A percentile compares a stretch with the other conserved stretches of the same genome.
Conservation (phyloP, 768 basidiomycete species). For the Lactarius quietus region DNA sequence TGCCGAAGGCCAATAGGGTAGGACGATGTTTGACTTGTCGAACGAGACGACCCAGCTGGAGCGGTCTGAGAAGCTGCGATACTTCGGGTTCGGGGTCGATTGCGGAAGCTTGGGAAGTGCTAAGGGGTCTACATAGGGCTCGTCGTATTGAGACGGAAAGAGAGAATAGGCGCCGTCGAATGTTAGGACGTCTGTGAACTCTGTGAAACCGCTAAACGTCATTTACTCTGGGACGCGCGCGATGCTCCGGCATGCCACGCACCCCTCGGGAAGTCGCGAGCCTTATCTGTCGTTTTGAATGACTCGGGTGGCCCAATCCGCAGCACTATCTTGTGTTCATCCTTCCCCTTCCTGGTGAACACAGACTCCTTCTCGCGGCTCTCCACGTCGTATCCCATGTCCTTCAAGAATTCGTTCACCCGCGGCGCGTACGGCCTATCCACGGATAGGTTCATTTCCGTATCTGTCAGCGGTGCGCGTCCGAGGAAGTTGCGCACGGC, state of each 20-base stretch:
- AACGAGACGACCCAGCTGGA: conserved; percentile 21
- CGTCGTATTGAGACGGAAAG: conserved; percentile 13
- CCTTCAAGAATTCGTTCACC: conserved; percentile 10
- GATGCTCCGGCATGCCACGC: background rate
- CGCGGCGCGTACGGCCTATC: background rate
- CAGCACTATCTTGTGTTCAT: conserved; percentile 1
- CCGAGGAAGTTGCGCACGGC: conserved; percentile 15
- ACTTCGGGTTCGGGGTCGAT: background rate
- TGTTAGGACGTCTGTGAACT: conserved; percentile 13
- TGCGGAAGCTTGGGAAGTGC: background rate
- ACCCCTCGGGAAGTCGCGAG: conserved; percentile 5
- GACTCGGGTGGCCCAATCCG: background rate
- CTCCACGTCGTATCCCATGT: conserved; percentile 6
- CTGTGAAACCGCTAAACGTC: background rate
- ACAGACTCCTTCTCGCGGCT: background rate
- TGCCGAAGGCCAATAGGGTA: conserved; percentile 3
- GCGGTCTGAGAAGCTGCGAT: conserved; percentile 18
- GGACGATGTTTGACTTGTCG: background rate
- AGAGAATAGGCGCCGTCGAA: conserved; percentile 21
- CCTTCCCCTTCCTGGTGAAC: conserved; percentile 5
- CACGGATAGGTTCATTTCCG: conserved; percentile 10
- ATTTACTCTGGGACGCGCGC: background rate
- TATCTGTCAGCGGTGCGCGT: background rate
- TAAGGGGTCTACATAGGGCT: background rate
- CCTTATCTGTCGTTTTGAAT: conserved; percentile 3